phyloP scores from a whole-genome alignment of 1,284 basidiomycete genomes.

The Schizophyllum amplum region DNA sequence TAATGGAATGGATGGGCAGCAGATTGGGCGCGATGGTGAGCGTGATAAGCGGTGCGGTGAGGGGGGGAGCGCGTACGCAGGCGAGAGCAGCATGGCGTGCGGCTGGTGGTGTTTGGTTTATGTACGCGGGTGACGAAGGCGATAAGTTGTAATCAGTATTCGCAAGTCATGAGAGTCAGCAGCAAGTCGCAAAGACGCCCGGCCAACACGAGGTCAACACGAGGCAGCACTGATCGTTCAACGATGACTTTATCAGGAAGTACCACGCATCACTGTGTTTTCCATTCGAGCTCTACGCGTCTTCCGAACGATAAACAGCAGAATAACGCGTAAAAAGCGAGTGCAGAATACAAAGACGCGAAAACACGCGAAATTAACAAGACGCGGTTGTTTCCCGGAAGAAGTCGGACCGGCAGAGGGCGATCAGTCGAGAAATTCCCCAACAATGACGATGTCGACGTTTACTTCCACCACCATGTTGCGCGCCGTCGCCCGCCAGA shows the following conservation, averaged over 20 bases:
- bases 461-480: conserved; percentile 24
- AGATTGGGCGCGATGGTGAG: conserved; percentile 18
- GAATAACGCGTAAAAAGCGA: not conserved
- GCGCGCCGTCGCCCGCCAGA: conserved; percentile 21
- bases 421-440: not conserved
- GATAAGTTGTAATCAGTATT: not conserved
- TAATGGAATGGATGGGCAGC: conserved; percentile 28
- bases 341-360: not conserved
- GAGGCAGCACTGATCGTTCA: conserved; percentile 29
- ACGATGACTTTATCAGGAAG: too few species aligned
- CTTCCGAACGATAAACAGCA: not conserved
- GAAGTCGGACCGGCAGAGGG: not conserved
- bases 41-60: not conserved
- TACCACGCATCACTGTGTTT: too few species aligned
- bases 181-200: conserved; percentile 10
- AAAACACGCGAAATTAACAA: not conserved
- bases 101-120: conserved; percentile 15
- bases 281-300: too few species aligned
- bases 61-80: conserved; percentile 48
- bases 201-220: conserved; percentile 35
- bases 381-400: not conserved
- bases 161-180: conserved; percentile 21
- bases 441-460: not conserved
- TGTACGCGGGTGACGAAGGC: not conserved
- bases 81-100: conserved; percentile 61